Base-by-base conservation (phyloP, 345 rosid genomes). In the Carallia pectinifolia region DNA sequence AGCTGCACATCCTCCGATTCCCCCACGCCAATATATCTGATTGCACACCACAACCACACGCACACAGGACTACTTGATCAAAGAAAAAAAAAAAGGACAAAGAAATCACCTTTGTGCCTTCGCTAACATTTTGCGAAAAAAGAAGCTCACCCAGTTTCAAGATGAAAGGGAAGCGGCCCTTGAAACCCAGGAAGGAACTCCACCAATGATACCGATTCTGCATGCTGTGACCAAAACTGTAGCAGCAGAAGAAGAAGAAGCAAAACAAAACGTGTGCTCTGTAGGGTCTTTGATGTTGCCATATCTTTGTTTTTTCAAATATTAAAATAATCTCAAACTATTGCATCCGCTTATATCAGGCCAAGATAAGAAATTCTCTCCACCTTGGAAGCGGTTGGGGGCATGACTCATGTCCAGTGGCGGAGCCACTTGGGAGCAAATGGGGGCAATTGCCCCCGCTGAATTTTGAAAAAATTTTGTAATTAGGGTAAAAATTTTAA, bases 1-100 rank as follows among this genome's bases (percentile, higher is more conserved):
- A 76, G 79, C 55, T 76, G 75, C 36, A 66, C 75, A 16, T 76
- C 79, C 52, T 76, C 75, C 56, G 72, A 39, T 61, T 76, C 67
- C 7, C 64, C 75, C 31, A 76, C 65, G 0, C 79, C 79, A 13
- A 71, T 17, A 64, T 75, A 75, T 29, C 79, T 75, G 65, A 39
- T 29, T n/a, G 47, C 65, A 48, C 17, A 53, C 31, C 12, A 4
- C 34, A 33, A 23, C 4, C 34, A 33, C 4, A 33, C 34, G 4
- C 34, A 47, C 36, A 55, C 17, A 31, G 0, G 31, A 58, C 18
- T 30, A 3, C 50, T 12, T 19, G 36, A 9, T 17, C 50, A 3
- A 40, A 10, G 3, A 8, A 10, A 12, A 12, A 44, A 44, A 12
- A 39, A 39, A 39, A 0, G 12, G 8, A 12, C 8, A 10, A 9